A percentile compares a stretch with the other conserved stretches of the same genome.
Evolutionary conservation across 352 stramenopile species (phyloP).

Genomic region (Globisporangium acanthophoron): DNA sequence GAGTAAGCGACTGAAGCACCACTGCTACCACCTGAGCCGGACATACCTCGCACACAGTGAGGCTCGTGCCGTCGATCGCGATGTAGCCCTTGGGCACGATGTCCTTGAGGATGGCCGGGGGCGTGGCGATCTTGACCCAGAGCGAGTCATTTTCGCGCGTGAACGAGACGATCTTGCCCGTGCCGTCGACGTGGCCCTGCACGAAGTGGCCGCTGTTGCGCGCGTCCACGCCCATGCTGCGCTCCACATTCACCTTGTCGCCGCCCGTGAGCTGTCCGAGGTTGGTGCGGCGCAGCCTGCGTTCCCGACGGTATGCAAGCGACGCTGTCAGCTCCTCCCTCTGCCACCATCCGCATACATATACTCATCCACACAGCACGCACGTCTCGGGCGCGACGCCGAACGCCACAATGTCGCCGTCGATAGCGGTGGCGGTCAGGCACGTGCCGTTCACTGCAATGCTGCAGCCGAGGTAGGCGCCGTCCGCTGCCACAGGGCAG

Average conservation of each 20-base stretch:
- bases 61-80: slow-evolving; percentile 96
- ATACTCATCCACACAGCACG: neutral
- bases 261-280: slow-evolving; percentile 58
- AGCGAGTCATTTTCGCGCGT: slow-evolving; percentile 94
- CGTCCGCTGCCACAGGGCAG: slow-evolving; percentile 74
- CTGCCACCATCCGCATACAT: neutral
- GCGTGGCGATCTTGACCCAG: slow-evolving; percentile 90
- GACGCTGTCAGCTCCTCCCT: neutral
- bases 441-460: slow-evolving; percentile 98
- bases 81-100: slow-evolving; percentile 95
- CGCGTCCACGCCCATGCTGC: slow-evolving; percentile 82
- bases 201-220: slow-evolving; percentile 98
- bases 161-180: slow-evolving; percentile 87
- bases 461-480: slow-evolving; percentile 90
- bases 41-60: slow-evolving; percentile 93
- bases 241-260: slow-evolving; percentile 95
- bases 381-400: slow-evolving; percentile 94
- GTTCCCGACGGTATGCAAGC: neutral
- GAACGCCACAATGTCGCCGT: slow-evolving; percentile 86
- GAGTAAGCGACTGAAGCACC: slow-evolving; percentile 12
- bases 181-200: slow-evolving; percentile 97
- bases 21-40: too few species aligned
- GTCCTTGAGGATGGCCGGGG: slow-evolving; percentile 84
- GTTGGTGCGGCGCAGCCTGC: slow-evolving; percentile 90
- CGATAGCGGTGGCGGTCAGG: slow-evolving; percentile 93